Conservation (phyloP, 2,329 filamentous ascomycete genomes). For the Aspergillus hiratsukae region DNA sequence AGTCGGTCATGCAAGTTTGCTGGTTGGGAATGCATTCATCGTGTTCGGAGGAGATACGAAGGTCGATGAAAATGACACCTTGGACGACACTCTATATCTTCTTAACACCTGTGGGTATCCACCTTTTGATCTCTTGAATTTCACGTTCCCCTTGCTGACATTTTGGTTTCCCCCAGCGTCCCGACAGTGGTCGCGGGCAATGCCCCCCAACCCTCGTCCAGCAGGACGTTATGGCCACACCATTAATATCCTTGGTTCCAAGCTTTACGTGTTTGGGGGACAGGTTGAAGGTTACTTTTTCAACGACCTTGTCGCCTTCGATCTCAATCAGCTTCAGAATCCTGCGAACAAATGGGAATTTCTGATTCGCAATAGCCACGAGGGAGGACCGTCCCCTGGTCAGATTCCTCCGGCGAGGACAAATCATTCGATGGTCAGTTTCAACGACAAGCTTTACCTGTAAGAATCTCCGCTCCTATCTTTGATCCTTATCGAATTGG, state of each 20-base stretch:
- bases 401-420: conserved; percentile 82
- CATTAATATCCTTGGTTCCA: conserved; percentile 91
- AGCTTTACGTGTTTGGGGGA: conserved; percentile 95
- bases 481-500: neutral
- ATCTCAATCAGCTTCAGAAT: conserved; percentile 89
- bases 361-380: conserved; percentile 69
- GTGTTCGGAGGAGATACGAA: conserved; percentile 99
- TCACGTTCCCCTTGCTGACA: conserved; percentile 1
- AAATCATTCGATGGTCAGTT: conserved; percentile 89
- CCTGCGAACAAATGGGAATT: conserved; percentile 92
- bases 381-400: conserved; percentile 52
- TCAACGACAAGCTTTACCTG: conserved; percentile 90
- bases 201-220: conserved; percentile 80
- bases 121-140: conserved; percentile 11
- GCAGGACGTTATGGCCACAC: conserved; percentile 94
- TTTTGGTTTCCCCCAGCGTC: conserved; percentile 60
- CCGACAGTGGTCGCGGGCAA: conserved; percentile 92
- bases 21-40: conserved; percentile 98
- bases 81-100: conserved; percentile 94
- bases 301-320: conserved; percentile 93
- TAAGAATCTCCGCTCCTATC: conserved; percentile 46
- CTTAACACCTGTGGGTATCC: conserved; percentile 84
- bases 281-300: conserved; percentile 98
- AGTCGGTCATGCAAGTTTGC: conserved; percentile 87
- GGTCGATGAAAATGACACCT: conserved; percentile 81